Conservation (phyloP, 768 basidiomycete species). For the Kwoniella europaea region DNA sequence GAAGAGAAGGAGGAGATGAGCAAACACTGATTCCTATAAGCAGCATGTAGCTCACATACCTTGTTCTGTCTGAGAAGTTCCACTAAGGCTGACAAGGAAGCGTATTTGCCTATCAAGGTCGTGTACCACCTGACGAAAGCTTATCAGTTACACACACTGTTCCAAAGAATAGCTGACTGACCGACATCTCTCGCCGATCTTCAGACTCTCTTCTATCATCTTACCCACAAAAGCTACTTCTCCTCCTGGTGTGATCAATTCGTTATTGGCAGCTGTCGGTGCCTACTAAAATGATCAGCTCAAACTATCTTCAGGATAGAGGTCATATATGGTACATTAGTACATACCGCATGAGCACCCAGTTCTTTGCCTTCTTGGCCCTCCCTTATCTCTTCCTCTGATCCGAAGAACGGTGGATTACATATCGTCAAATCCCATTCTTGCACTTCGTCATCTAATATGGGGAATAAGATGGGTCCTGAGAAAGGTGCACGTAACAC, state of each 20-base stretch:
- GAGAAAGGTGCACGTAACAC: conserved; percentile 58
- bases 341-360: conserved; percentile 72
- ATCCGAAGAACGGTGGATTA: conserved; percentile 95
- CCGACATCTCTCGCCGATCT: conserved; percentile 66
- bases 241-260: conserved; percentile 89
- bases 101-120: conserved; percentile 85
- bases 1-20: background rate
- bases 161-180: conserved; percentile 51
- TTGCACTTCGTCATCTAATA: conserved; percentile 35
- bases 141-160: conserved; percentile 4
- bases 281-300: conserved; percentile 64
- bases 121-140: conserved; percentile 76
- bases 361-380: conserved; percentile 70
- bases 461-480: conserved; percentile 63
- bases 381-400: conserved; percentile 67
- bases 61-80: conserved; percentile 62
- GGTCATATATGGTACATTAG: background rate
- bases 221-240: conserved; percentile 75
- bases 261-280: conserved; percentile 82
- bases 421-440: conserved; percentile 78
- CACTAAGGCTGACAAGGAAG: conserved; percentile 71
- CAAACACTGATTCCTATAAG: too few relatives aligned
- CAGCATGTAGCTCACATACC: conserved; percentile 61
- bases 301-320: background rate
- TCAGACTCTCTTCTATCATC: conserved; percentile 78